Evolutionary conservation across 495 filamentous ascomycete genomes (phyloP).

Genomic region (Letharia lupina): DNA sequence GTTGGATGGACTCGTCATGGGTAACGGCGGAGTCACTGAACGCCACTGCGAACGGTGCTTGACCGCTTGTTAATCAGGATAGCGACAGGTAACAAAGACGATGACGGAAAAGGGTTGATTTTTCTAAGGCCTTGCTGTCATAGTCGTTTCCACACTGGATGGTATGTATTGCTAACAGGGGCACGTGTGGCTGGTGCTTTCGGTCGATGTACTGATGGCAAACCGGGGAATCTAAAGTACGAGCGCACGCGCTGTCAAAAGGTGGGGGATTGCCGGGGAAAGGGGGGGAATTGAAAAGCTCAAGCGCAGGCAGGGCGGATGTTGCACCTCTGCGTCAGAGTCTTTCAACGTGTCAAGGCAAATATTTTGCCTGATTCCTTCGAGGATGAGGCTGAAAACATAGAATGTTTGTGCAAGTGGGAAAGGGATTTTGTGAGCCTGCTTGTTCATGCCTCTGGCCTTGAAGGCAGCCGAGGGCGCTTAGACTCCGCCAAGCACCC

Average conservation of each 20-base stretch:
- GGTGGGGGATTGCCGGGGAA: constrained; percentile 3
- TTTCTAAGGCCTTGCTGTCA: neutral
- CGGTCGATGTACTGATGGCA: constrained; percentile 2
- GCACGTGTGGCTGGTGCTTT: constrained; percentile 2
- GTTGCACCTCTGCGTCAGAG: neutral
- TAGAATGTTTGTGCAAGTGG: neutral
- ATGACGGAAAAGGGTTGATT: neutral
- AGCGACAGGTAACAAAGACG: constrained; percentile 1
- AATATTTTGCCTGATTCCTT: neutral
- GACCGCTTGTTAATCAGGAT: neutral
- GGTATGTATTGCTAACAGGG: neutral
- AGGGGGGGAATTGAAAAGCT: neutral
- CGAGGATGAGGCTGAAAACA: constrained; percentile 16
- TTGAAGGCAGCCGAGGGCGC: neutral
- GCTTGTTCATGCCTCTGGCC: neutral
- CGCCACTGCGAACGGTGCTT: constrained; percentile 14
- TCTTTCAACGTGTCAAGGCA: neutral
- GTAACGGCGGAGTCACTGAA: neutral
- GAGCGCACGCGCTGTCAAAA: constrained; percentile 12
- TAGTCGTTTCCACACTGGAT: neutral
- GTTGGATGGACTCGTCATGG: neutral
- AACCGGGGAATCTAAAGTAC: neutral
- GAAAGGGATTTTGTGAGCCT: neutral
- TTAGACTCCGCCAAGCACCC: neutral
- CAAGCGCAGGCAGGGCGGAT: neutral